Conservation (phyloP, 768 basidiomycete genomes). For the Termitomyces sp. region DNA sequence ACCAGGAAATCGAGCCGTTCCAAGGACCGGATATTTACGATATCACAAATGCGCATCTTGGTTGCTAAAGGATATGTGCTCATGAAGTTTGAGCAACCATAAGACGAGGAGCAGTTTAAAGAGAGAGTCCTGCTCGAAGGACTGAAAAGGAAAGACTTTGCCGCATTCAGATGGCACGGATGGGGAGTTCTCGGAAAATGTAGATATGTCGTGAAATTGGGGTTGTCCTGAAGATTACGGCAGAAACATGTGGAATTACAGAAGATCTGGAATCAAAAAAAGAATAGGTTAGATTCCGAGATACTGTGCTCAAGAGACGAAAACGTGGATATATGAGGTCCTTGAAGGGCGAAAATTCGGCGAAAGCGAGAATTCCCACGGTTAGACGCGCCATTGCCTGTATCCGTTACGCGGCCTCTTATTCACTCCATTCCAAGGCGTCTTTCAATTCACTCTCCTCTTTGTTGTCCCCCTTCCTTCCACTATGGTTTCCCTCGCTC, state of each 20-base stretch:
- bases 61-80: not conserved
- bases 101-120: not conserved
- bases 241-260: conserved; percentile 3
- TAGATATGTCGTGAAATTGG: conserved; percentile 35
- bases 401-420: conserved; percentile 40
- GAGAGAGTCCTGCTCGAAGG: conserved; percentile 1
- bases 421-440: conserved; percentile 21
- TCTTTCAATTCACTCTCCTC: conserved; percentile 15
- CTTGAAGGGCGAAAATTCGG: conserved; percentile 32
- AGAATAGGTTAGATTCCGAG: conserved; percentile 2
- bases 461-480: conserved; percentile 12
- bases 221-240: conserved; percentile 14
- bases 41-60: not conserved
- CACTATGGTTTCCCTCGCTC: conserved; percentile 30
- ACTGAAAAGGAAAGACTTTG: conserved; percentile 1
- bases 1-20: not conserved
- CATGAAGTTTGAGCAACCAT: not conserved
- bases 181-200: conserved; percentile 29
- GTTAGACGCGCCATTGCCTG: conserved; percentile 29
- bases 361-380: conserved; percentile 32
- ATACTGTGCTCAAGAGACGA: conserved; percentile 2
- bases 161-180: conserved; percentile 11
- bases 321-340: not conserved
- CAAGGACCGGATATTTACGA: not conserved
- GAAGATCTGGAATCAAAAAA: conserved; percentile 10